Base-by-base conservation (phyloP, 768 basidiomycete genomes). In the Suillus subluteus region DNA sequence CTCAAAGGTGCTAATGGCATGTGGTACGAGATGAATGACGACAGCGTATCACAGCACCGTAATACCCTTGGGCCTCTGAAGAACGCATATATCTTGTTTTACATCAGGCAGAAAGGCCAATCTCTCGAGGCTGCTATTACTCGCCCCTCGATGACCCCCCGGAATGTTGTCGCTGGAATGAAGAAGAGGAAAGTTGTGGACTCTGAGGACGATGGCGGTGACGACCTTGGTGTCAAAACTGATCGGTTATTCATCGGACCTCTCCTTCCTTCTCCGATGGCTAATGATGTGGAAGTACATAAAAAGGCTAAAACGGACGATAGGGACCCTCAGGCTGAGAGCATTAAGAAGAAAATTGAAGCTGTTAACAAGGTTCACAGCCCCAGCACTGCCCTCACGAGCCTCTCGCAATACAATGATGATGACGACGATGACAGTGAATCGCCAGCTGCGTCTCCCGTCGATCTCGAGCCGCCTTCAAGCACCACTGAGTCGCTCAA, bases 21-120 rank as follows among this genome's bases (percentile, higher is more conserved):
- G 43, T 99, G 96, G 96, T 89, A 86, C 79, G 90, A 95, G 80
- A 96, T 96, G 90, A 97, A 99, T 79, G 98, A 99, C 74, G 94
- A 96, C 37, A 81, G 81, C 56, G 91, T 96, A 30, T 79, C 83
- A 12, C 72, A 79, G 4, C 73, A 77, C 16, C 74, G 70, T 21
- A 68, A 76, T 18, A 70, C 84, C 6, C 90, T 93, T 1, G 78
- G 89, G 37, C 78, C 79, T 65, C 86, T 88, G 79, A 90, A 88
- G 78, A 93, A 86, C 73, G 98, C 98, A 66, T 99, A 99, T 71
- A 87, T 99, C 68, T 82, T 99, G 65, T 96, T 97, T 80, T 99
- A 99, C 77, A 85, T 95, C 54, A 88, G 88, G 62, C 88, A 90
- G 65, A 91, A 88, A 76, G 94, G 93, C 8, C 89, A 93, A 72